Evolutionary conservation across 768 basidiomycete species (phyloP), one percentile per base, ranked within the genome.

Genomic region (Phylloporus sp.): DNA sequence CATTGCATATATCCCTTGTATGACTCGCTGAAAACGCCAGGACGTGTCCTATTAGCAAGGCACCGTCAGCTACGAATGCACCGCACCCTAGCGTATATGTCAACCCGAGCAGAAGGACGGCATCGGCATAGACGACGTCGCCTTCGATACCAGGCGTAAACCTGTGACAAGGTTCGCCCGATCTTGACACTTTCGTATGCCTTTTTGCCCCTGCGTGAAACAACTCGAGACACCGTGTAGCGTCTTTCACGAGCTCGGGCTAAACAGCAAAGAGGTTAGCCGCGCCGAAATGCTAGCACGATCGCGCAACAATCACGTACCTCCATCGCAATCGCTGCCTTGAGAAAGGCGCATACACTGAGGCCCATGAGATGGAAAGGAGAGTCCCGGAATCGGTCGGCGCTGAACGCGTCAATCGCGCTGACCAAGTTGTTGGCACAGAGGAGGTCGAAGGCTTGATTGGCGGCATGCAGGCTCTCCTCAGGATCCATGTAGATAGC

Each of bases 321-420:
- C 76, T 90, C 88, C 80, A 89, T 80, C 15, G 86, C 84, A 13
- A 90, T 67, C 1, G 83, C 85, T 0, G 86, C 89, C 62, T 88
- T 82, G 35, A 90, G 68, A 54, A 90, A 90, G 1, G 79, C 77
- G 48, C 81, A 82, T 0, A 83, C 80, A 14, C 86, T 88, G 0
- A 79, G 68, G 2, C 88, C 88, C 48, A 90, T 71, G 17, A 78
- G 70, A 62, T 90, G 87, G 57, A 87, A 84, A 0, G 88, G 80
- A 32, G 83, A 82, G 28, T 78, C 72, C 8, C 66, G 60, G 23
- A 40, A 24, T 2, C 9, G 4, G 22, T 56, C 43, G 6, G 38
- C 33, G 46, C 13, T 59, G 60, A 88, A 83, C 32, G 71, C 67
- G 10, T 67, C 56, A 46, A 76, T 67, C 1, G 87, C 83, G 0